Evolutionary conservation across 1,139 yeast genomes (phyloP), one percentile per base, ranked within the genome.

Genomic region (Kluyveromyces sp.): DNA sequence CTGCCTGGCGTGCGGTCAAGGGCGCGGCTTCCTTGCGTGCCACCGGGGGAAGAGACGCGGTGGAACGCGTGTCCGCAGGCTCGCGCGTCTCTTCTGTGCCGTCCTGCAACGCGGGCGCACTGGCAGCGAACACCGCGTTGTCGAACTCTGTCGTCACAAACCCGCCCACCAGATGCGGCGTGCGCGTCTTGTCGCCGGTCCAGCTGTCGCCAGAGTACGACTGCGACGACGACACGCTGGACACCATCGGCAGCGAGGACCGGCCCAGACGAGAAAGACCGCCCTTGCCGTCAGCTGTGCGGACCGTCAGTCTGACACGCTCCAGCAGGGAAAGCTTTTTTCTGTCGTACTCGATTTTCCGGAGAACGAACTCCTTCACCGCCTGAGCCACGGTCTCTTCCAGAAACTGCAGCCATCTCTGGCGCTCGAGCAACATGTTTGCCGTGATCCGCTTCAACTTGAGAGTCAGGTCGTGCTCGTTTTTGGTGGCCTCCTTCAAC

Each of bases 201-300:
- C 84, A 78, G 18, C 80, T 72, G 51, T 77, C 80, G 7, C 88
- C 88, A 16, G 66, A 67, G 49, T 49, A 71, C 73, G 58, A 88
- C 62, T 71, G 78, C 69, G 54, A 46, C 45, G 50, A 28, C 44
- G 49, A 28, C 32, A 43, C 38, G 29, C 38, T 39, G 22, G 49
- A 69, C 50, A 68, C 61, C 41, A 66, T 68, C 15, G 76, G 69
- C 43, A 77, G 68, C 36, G 75, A 70, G 50, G 83, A 94, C 44
- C 96, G 69, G 26, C 95, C 95, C 32, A 92, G 69, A 48, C 96
- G 68, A 19, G 94, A 77, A 31, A 92, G 73, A 0, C 97, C 94
- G 41, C 97, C 88, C 47, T 75, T 69, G 44, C 78, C 74, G 67
- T 89, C 94, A 32, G 83, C 85, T 33, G 82, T 74, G 53, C 96